These are phyloP conservation scores for Cladorrhinum sp. DNA, from an alignment of 2,329 filamentous ascomycete genomes.

Conservation along the genomic window DNA sequence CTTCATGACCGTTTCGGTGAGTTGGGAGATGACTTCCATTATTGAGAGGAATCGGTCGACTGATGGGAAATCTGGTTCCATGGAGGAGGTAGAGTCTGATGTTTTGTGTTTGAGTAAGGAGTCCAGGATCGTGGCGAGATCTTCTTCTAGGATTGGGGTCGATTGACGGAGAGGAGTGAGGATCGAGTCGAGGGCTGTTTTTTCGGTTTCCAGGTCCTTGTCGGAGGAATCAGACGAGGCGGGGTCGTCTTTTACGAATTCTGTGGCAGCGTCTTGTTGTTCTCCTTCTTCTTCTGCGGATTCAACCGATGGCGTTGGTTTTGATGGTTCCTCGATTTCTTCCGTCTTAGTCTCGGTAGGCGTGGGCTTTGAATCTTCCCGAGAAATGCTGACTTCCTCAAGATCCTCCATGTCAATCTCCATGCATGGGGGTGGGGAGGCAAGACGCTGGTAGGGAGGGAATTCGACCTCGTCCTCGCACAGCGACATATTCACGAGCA, in stretches of 20 bases:
- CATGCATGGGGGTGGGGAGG: slow-evolving; percentile 18
- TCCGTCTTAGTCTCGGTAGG: not conserved
- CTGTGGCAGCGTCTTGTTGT: too few relatives aligned
- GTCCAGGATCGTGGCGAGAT: slow-evolving; percentile 3
- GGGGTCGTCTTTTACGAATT: not conserved
- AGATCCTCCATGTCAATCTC: slow-evolving; percentile 8
- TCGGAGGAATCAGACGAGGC: not conserved
- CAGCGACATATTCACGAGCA: slow-evolving; percentile 25
- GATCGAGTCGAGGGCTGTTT: not conserved
- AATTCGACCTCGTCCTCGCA: slow-evolving; percentile 16
- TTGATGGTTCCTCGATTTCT: not conserved
- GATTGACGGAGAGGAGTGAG: slow-evolving; percentile 1
- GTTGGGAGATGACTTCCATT: slow-evolving; percentile 9
- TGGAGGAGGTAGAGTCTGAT: not conserved
- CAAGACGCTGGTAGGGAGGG: slow-evolving; percentile 19
- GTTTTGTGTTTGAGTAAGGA: not conserved
- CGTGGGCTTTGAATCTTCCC: not conserved
- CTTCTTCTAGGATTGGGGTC: not conserved
- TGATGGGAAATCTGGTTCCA: not conserved
- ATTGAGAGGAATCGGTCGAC: slow-evolving; percentile 7
- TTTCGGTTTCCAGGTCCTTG: not conserved
- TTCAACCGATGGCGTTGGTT: not conserved
- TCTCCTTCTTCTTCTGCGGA: not conserved
- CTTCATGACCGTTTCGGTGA: slow-evolving; percentile 4
- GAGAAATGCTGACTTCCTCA: not conserved